Conservation (phyloP, 305 asterid species). For the Fraxinus ornus region DNA sequence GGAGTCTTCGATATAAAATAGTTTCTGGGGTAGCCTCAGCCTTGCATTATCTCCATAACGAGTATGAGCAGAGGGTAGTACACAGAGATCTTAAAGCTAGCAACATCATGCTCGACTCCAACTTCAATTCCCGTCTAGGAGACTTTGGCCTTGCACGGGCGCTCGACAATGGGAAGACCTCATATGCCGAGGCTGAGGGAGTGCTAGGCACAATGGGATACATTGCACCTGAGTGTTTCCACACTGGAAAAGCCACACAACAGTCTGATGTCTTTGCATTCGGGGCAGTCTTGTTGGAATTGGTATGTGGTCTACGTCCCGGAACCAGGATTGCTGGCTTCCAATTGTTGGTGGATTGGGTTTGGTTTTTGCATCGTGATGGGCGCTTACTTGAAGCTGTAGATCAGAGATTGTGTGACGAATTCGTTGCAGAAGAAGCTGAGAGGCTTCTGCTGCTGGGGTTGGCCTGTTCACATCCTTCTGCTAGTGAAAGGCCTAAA, state of each 20-base stretch:
- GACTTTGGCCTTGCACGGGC: conserved; percentile 95
- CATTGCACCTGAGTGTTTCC: conserved; percentile 96
- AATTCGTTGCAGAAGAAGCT: conserved; percentile 61
- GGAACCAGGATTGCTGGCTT: conserved; percentile 59
- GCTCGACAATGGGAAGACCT: conserved; percentile 73
- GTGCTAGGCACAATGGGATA: conserved; percentile 84
- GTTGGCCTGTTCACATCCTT: conserved; percentile 81
- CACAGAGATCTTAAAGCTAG: conserved; percentile 92
- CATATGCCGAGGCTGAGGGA: conserved; percentile 82
- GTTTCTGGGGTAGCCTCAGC: conserved; percentile 82
- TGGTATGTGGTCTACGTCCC: conserved; percentile 71
- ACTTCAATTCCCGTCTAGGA: conserved; percentile 81
- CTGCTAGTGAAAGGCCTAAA: conserved; percentile 68
- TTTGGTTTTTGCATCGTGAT: conserved; percentile 80
- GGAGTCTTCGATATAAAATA: conserved; percentile 68
- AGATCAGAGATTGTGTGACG: conserved; percentile 52
- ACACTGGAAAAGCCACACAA: conserved; percentile 79
- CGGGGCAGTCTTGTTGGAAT: conserved; percentile 78
- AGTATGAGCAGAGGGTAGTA: conserved; percentile 75
- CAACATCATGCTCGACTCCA: conserved; percentile 83
- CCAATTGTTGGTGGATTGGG: conserved; percentile 75
- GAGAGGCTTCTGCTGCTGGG: conserved; percentile 63
- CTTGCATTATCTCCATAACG: conserved; percentile 86
- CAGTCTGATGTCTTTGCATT: conserved; percentile 85
- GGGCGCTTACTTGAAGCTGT: conserved; percentile 69